Base-by-base conservation (phyloP, 2,329 filamentous ascomycete species). In the Chrysoporthe cubensis region DNA sequence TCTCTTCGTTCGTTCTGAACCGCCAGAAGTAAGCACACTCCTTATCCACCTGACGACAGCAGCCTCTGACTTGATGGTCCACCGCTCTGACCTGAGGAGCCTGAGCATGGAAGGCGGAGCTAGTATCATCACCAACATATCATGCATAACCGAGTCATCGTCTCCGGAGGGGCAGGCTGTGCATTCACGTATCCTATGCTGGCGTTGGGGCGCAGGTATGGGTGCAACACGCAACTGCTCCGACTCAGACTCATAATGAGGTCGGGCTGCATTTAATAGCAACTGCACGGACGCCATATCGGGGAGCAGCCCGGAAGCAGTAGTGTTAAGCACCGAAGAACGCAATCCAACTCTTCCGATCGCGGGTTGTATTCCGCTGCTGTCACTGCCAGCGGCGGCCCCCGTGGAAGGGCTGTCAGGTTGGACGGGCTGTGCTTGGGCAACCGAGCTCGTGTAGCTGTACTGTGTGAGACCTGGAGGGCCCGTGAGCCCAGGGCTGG, bases 11-110 rank as follows among this genome's bases (percentile, higher is more conserved):
- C 14, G 48, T 14, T 21, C 40, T 42, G 57, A 37, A 57, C 48
- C 48, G 18, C 50, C n/a, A n/a, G 34, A 50, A 26, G 57, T 43
- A 65, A 58, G 62, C 18, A 66, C 62, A 64, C 74, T 71, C 48
- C 77, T 75, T 26, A 86, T 75, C 83, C 83, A 87, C 64, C 74
- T 76, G 48, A 86, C 72, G 2, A 84, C 71, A 9, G 77, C 73
- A 11, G 81, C 80, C 71, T 87, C 84, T 32, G 83, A 81, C 34
- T 76, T 73, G 61, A 83, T 75, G 54, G 81, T 78, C 46, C 74
- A 78, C 60, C 80, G 79, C 72, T 87, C 85, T 61, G 76, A 82
- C 42, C 84, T 80, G 43, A 87, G 76, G 40, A 85, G 75, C 65
- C 80, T 79, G 62, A 80, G 74, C 67, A 80, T 77, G n/a, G 78